Conservation (phyloP, 441 rosid species). For the Biscutella laevigata region DNA sequence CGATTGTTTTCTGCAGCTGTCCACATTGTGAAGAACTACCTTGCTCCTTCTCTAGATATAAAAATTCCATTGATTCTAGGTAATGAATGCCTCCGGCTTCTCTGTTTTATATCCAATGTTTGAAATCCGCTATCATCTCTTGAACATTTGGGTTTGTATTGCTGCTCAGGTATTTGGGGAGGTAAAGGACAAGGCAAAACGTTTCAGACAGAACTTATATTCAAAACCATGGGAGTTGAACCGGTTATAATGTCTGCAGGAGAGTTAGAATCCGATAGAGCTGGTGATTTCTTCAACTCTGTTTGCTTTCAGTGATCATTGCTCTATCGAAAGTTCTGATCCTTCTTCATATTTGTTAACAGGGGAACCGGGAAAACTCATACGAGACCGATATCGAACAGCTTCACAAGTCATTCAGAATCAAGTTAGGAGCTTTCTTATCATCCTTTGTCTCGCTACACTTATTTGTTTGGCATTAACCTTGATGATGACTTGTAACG, state of each 20-base stretch:
- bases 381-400: slow-evolving; percentile 87
- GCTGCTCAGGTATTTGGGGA: slow-evolving; percentile 79
- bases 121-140: not conserved
- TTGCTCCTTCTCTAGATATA: slow-evolving; percentile 55
- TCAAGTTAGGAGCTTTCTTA: slow-evolving; percentile 68
- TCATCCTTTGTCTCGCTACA: slow-evolving; percentile 38
- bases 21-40: slow-evolving; percentile 89
- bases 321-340: not conserved
- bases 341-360: slow-evolving; percentile 14
- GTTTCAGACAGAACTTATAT: slow-evolving; percentile 90
- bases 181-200: slow-evolving; percentile 98
- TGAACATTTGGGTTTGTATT: not conserved
- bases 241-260: slow-evolving; percentile 96
- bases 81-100: slow-evolving; percentile 20
- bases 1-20: slow-evolving; percentile 41
- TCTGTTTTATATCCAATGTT: not conserved
- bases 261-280: slow-evolving; percentile 90
- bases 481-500: slow-evolving; percentile 21
- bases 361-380: slow-evolving; percentile 91
- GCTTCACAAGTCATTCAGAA: slow-evolving; percentile 99
- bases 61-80: slow-evolving; percentile 88
- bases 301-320: slow-evolving; percentile 1
- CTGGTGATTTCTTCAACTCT: slow-evolving; percentile 43
- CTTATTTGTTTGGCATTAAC: slow-evolving; percentile 22
- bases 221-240: slow-evolving; percentile 82